Evolutionary conservation across 2,329 filamentous ascomycete genomes (phyloP), one percentile per base, ranked within the genome.

Genomic region (Cercospora zeina): DNA sequence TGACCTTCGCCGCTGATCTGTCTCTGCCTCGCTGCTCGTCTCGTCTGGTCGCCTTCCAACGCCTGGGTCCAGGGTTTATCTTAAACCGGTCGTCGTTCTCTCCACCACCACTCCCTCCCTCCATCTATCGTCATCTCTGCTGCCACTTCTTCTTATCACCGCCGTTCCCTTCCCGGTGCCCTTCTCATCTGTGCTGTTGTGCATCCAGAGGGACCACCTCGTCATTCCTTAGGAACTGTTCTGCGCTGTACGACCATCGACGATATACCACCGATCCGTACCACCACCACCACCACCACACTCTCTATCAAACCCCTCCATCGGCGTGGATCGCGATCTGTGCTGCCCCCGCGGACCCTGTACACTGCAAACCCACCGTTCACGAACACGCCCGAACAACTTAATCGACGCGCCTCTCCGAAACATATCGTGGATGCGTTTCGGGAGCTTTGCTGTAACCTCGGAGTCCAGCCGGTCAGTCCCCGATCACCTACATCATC

Each of bases 21-120:
- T 67, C 68, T 68, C 64, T 67, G 67, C 65, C 66, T 62, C 62
- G 63, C 63, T 62, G 61, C 55, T 64, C 65, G 63, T 68, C 66
- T 27, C 24, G 24, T 27, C 55, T 64, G 64, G 63, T 68, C 66
- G 3, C 24, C 3, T 27, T 67, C 69, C 62, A 60, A 65, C 62
- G 62, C 61, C 62, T 60, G 58, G 59, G 62, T 68, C 69, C 70
- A 71, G 68, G 69, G 69, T 71, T 71, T 68, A 70, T 71, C 64
- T 64, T 68, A 63, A 69, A 70, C 65, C 63, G 64, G 60, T 65
- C 65, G 62, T 65, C 65, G 59, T 61, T 36, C 64, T 63, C 56
- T 64, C 45, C 24, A 61, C 58, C 56, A 63, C 45, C 24, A 61
- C 58, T 53, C 65, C 68, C 67, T 21, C 58, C 57, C 66, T 69